Percentiles rank a stretch among this genome's conserved stretches.
phyloP scores from a whole-genome alignment of 371 early-diverging fungal species.

The Mucor saturninus region DNA sequence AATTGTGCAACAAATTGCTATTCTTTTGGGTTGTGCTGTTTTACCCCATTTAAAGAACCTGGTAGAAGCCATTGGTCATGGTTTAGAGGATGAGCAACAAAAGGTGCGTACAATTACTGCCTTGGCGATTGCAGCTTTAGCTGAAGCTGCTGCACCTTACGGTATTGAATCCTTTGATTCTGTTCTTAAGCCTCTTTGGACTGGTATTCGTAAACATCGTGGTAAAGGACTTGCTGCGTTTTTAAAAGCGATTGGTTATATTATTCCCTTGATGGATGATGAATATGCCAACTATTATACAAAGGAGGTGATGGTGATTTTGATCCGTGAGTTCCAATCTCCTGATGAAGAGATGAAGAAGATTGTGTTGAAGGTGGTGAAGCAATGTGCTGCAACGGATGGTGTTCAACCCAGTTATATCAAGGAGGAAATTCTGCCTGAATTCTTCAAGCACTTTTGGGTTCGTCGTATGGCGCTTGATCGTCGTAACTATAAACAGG shows the following conservation, averaged over 20 bases:
- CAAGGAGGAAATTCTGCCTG: slow-evolving; percentile 88
- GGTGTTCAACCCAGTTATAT: slow-evolving; percentile 90
- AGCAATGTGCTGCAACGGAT: slow-evolving; percentile 94
- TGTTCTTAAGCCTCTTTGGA: slow-evolving; percentile 91
- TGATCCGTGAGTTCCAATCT: slow-evolving; percentile 95
- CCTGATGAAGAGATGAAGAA: slow-evolving; percentile 98
- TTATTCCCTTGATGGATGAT: slow-evolving; percentile 96
- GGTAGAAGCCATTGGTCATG: slow-evolving; percentile 90
- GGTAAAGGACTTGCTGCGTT: slow-evolving; percentile 98
- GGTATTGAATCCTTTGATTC: slow-evolving; percentile 97
- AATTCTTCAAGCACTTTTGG: slow-evolving; percentile 97
- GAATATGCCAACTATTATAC: slow-evolving; percentile 95
- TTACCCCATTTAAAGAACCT: slow-evolving; percentile 92
- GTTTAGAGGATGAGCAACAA: slow-evolving; percentile 95
- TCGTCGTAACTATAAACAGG: slow-evolving; percentile 87
- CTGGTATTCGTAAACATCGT: slow-evolving; percentile 92
- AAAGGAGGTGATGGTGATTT: slow-evolving; percentile 87
- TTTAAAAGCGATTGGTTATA: slow-evolving; percentile 96
- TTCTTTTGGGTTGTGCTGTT: slow-evolving; percentile 92
- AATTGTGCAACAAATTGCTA: slow-evolving; percentile 96
- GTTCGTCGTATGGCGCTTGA: slow-evolving; percentile 96
- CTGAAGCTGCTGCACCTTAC: slow-evolving; percentile 97
- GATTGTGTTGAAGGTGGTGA: slow-evolving; percentile 96
- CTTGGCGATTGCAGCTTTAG: slow-evolving; percentile 92
- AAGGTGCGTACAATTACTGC: slow-evolving; percentile 96